Base-by-base conservation (phyloP, 805 yeast species). In the Priceomyces medius region DNA sequence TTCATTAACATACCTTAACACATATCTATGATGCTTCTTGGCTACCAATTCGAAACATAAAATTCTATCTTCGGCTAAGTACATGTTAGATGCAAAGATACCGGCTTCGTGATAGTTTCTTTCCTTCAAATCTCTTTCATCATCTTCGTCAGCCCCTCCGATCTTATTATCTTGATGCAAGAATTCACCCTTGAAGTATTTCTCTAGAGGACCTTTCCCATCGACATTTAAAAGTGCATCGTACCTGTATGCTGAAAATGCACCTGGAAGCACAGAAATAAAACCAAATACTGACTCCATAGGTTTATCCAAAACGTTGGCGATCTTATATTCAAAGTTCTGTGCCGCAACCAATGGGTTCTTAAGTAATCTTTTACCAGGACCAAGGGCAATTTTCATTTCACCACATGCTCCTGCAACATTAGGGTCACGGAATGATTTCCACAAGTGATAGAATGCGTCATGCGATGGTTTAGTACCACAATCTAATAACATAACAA, bases 381-480 rank as follows among this genome's bases (percentile, higher is more conserved):
- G 70, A 2, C 98, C 97, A 40, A 90, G 67, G 61, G 84, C 81
- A 0, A 93, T 95, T 49, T 81, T 83, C 64, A 93, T 91, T 59
- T 93, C 98, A 41, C 99, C 99, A 78, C 99, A 91, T 1, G 97
- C 95, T 29, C 99, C 99, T 2, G 96, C 99, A 16, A 91, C 95
- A 40, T 80, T 77, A 2, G 88, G 84, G 54, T 77, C 78, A 47
- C 79, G 80, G 57, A 91, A 93, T 31, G 90, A 79, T 59, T 81
- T 82, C 99, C 99, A 91, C 42, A 93, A 66, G 51, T 87, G 85
- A 61, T 87, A 90, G 38, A 91, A 79, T 2, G 97, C 83, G 50
- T 86, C 88, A 47, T 79, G 77, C 3, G 86, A 79, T 2, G 98
- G 97, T 60, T 83, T 84, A 1, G 99, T 91, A 54, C 99, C 99